Conservation (phyloP, 768 basidiomycete species). For the Suillus alpinus region DNA sequence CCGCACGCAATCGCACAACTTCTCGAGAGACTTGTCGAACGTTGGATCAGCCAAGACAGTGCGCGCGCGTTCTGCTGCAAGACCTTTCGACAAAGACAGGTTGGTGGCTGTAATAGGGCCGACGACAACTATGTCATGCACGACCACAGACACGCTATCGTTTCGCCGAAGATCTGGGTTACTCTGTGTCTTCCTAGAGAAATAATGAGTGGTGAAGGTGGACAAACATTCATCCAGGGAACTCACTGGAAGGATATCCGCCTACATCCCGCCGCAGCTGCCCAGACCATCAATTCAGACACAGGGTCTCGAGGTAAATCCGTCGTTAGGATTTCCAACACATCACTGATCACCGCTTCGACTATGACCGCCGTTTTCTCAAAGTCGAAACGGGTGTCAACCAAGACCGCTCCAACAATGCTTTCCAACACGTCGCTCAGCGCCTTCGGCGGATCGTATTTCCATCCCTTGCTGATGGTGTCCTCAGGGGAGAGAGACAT, state of each 20-base stretch:
- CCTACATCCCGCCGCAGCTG: slow-evolving; percentile 54
- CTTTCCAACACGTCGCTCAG: slow-evolving; percentile 85
- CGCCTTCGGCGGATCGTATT: slow-evolving; percentile 82
- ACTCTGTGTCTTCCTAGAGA: slow-evolving; percentile 41
- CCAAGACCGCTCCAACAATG: slow-evolving; percentile 76
- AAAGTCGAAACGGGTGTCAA: slow-evolving; percentile 76
- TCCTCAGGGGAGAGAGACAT: slow-evolving; percentile 53
- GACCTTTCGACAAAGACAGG: slow-evolving; percentile 59
- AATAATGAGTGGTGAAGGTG: slow-evolving; percentile 1
- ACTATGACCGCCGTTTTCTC: slow-evolving; percentile 63
- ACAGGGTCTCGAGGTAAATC: slow-evolving; percentile 68
- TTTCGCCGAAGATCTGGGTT: slow-evolving; percentile 41
- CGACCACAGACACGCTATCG: slow-evolving; percentile 53
- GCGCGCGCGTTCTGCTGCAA: slow-evolving; percentile 63
- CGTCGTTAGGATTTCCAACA: slow-evolving; percentile 59
- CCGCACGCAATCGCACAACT: slow-evolving; percentile 41
- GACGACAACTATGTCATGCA: slow-evolving; percentile 54
- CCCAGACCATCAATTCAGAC: slow-evolving; percentile 68
- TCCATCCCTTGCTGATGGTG: slow-evolving; percentile 71
- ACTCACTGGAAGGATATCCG: slow-evolving; percentile 46
- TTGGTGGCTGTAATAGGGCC: slow-evolving; percentile 63
- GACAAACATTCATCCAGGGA: neutral
- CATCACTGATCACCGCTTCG: slow-evolving; percentile 62
- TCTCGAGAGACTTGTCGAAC: slow-evolving; percentile 43
- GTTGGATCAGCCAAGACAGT: slow-evolving; percentile 46